Percentiles rank a stretch among this genome's conserved stretches.
These are phyloP conservation scores for Aureobasidium sp. DNA, from an alignment of 2,329 filamentous ascomycete genomes.

Conservation along the genomic window DNA sequence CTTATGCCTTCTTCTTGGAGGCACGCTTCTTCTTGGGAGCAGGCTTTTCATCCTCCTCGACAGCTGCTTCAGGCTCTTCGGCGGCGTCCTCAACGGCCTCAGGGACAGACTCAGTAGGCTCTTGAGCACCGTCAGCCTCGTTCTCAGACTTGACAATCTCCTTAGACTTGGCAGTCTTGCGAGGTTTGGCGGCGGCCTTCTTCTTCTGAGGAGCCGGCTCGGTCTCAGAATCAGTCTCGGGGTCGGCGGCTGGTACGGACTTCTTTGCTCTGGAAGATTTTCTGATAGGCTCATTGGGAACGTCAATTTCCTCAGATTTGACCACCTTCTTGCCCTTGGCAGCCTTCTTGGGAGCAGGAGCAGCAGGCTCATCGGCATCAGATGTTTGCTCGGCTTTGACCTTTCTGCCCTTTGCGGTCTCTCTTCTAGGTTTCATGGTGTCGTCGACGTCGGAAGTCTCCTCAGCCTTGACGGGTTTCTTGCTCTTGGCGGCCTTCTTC, in stretches of 20 bases:
- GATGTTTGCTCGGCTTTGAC: not conserved
- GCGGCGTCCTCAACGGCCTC: constrained; percentile 2
- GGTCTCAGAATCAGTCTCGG: not conserved
- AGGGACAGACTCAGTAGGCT: not conserved
- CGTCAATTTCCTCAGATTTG: not conserved
- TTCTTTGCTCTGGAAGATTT: constrained; percentile 10
- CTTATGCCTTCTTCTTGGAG: constrained; percentile 16
- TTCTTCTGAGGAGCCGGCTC: constrained; percentile 11
- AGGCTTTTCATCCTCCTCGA: constrained; percentile 12
- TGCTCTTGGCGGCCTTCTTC: constrained; percentile 19
- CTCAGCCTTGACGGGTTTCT: constrained; percentile 5
- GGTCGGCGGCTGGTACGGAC: not conserved
- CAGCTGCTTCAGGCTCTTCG: constrained; percentile 1
- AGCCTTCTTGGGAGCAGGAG: constrained; percentile 8
- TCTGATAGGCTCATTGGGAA: constrained; percentile 1
- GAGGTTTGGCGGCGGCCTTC: constrained; percentile 12
- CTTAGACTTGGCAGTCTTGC: constrained; percentile 13
- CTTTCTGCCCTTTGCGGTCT: constrained; percentile 18
- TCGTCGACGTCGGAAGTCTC: constrained; percentile 12
- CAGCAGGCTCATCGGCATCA: constrained; percentile 6
- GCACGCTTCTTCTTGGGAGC: constrained; percentile 17
- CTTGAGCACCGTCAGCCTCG: not conserved
- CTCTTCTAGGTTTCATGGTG: constrained; percentile 18
- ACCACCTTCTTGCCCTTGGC: constrained; percentile 11
- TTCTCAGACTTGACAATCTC: constrained; percentile 3